These are phyloP conservation scores for Solanum aculeatissimum DNA, from an alignment of 305 asterid genomes.

Conservation along the genomic window DNA sequence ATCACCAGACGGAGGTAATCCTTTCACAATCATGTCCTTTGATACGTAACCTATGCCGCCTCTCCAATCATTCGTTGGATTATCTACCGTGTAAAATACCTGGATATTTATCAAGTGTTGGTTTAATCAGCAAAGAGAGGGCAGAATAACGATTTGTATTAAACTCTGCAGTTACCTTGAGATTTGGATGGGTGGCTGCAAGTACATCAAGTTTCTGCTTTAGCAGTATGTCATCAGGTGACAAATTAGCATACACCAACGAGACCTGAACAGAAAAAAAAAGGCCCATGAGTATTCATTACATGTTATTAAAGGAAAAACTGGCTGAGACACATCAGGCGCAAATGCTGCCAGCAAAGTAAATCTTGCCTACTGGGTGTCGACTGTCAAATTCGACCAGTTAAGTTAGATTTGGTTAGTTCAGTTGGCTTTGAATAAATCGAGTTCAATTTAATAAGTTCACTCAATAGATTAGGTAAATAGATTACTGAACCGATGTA, in stretches of 20 bases:
- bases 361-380: background rate
- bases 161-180: constrained; percentile 43
- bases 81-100: constrained; percentile 88
- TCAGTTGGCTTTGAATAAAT: background rate
- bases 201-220: constrained; percentile 84
- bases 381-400: background rate
- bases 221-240: constrained; percentile 96
- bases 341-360: background rate
- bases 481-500: background rate
- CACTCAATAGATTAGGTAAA: background rate
- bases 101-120: constrained; percentile 9
- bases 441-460: background rate
- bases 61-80: constrained; percentile 71
- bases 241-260: constrained; percentile 81
- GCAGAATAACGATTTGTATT: background rate
- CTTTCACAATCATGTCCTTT: constrained; percentile 75
- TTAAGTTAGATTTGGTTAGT: background rate
- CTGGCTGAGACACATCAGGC: background rate
- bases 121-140: background rate
- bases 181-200: constrained; percentile 74
- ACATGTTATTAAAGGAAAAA: background rate
- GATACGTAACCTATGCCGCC: constrained; percentile 84
- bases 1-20: constrained; percentile 73
- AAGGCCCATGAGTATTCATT: background rate
- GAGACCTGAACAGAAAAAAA: constrained; percentile 45